Conservation (phyloP, 768 basidiomycete species). For the Leucocoprinus birnbaumii region DNA sequence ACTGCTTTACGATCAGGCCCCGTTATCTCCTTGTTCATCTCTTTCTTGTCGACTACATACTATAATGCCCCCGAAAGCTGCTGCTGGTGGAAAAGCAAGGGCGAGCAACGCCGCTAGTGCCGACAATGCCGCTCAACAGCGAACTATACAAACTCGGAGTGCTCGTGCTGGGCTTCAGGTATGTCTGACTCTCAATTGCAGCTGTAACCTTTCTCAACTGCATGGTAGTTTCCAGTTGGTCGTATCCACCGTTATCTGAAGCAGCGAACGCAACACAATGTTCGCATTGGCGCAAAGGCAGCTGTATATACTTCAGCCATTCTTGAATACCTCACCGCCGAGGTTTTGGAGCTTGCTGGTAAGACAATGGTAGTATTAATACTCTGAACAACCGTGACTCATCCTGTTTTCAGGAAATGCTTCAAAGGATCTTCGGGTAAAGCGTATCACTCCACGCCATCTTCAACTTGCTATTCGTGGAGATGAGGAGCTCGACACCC, state of each 20-base stretch:
- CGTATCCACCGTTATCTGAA: conserved; percentile 97
- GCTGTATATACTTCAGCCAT: conserved; percentile 97
- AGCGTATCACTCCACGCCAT: conserved; percentile 96
- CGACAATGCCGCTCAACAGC: conserved; percentile 41
- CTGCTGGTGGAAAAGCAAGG: conserved; percentile 12
- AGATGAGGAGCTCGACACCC: conserved; percentile 94
- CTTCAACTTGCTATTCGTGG: conserved; percentile 95
- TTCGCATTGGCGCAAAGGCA: conserved; percentile 96
- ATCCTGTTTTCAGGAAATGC: conserved; percentile 71
- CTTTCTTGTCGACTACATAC: not conserved
- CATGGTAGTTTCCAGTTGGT: conserved; percentile 83
- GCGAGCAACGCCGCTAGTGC: conserved; percentile 5
- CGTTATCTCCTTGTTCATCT: not conserved
- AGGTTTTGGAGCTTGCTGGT: conserved; percentile 96
- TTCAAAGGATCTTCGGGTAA: conserved; percentile 94
- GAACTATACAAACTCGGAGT: conserved; percentile 64
- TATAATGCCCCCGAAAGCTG: conserved; percentile 13
- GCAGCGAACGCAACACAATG: conserved; percentile 88
- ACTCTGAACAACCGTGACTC: not conserved
- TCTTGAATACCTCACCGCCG: conserved; percentile 93
- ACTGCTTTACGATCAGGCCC: conserved; percentile 1
- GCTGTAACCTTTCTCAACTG: not conserved
- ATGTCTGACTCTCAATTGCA: conserved; percentile 12
- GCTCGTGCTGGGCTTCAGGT: conserved; percentile 90
- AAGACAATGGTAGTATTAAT: conserved; percentile 22